A percentile compares a stretch with the other conserved stretches of the same genome.
Conservation (phyloP, 2,329 filamentous ascomycete species). For the Nothophoma quercina region DNA sequence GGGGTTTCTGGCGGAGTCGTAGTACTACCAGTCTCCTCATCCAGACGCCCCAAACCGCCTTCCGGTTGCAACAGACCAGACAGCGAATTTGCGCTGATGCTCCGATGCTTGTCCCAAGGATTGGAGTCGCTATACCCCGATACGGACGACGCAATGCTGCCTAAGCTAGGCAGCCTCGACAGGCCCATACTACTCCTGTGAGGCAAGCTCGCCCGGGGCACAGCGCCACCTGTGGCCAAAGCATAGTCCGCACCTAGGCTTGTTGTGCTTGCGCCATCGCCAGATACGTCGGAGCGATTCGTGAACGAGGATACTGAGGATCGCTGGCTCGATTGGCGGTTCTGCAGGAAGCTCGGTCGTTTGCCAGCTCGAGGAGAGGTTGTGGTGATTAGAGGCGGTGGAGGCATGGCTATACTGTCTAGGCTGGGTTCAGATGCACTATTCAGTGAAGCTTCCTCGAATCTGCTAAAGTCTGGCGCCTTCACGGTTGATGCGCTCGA, state of each 20-base stretch:
- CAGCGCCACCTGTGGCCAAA: conserved; percentile 80
- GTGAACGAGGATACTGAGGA: conserved; percentile 66
- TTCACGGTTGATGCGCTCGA: conserved; percentile 52
- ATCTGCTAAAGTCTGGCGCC: conserved; percentile 42
- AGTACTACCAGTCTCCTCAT: conserved; percentile 64
- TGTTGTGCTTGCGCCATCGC: conserved; percentile 74
- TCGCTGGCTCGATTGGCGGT: conserved; percentile 64
- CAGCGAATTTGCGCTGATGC: conserved; percentile 49
- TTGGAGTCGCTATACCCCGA: conserved; percentile 60
- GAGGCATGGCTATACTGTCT: conserved; percentile 33
- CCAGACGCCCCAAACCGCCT: conserved; percentile 62
- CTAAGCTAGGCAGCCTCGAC: conserved; percentile 81
- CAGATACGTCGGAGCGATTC: conserved; percentile 61
- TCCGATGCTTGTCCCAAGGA: conserved; percentile 52
- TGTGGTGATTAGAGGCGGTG: conserved; percentile 29
- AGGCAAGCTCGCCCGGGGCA: conserved; percentile 56
- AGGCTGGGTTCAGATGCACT: conserved; percentile 41
- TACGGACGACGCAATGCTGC: conserved; percentile 83
- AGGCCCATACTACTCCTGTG: conserved; percentile 64
- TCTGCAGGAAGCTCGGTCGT: conserved; percentile 64
- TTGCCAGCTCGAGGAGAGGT: conserved; percentile 43
- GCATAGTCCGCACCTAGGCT: conserved; percentile 82
- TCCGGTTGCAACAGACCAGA: conserved; percentile 49
- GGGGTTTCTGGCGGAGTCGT: conserved; percentile 72
- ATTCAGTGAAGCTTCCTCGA: conserved; percentile 40